A percentile compares a stretch with the other conserved stretches of the same genome.
Evolutionary conservation across 805 yeast species (phyloP).

Genomic region (Hanseniaspora valbyensis): DNA sequence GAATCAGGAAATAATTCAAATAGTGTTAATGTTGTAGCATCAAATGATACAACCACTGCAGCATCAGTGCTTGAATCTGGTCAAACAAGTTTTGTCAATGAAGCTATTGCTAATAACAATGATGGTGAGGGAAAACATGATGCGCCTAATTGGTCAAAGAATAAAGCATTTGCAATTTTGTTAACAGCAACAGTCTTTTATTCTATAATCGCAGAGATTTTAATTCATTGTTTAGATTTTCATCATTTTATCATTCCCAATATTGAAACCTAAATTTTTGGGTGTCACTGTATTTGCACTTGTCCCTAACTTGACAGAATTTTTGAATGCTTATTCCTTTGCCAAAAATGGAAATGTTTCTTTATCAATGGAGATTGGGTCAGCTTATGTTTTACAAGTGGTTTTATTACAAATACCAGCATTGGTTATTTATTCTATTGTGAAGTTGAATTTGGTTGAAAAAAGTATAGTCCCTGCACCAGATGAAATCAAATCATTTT

Average conservation of each 20-base stretch:
- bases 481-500: constrained; percentile 24
- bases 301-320: constrained; percentile 95
- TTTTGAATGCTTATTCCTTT: constrained; percentile 90
- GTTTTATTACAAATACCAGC: constrained; percentile 89
- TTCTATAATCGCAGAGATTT: constrained; percentile 87
- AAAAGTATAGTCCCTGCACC: constrained; percentile 21
- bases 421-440: constrained; percentile 64
- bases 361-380: constrained; percentile 92
- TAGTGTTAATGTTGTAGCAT: constrained; percentile 13
- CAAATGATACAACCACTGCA: constrained; percentile 7
- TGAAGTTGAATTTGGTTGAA: constrained; percentile 30
- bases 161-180: constrained; percentile 70
- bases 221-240: constrained; percentile 88
- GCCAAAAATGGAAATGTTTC: constrained; percentile 96
- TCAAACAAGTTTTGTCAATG: constrained; percentile 19
- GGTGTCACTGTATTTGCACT: constrained; percentile 92
- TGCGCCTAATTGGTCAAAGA: constrained; percentile 93
- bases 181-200: constrained; percentile 76
- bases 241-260: constrained; percentile 62
- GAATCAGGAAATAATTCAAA: constrained; percentile 18
- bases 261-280: constrained; percentile 72
- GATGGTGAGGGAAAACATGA: constrained; percentile 76
- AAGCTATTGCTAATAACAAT: too few relatives aligned
- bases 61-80: neutral
- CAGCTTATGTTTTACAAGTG: constrained; percentile 94